Conservation (phyloP, 805 yeast species). For the Candida multigemmis region DNA sequence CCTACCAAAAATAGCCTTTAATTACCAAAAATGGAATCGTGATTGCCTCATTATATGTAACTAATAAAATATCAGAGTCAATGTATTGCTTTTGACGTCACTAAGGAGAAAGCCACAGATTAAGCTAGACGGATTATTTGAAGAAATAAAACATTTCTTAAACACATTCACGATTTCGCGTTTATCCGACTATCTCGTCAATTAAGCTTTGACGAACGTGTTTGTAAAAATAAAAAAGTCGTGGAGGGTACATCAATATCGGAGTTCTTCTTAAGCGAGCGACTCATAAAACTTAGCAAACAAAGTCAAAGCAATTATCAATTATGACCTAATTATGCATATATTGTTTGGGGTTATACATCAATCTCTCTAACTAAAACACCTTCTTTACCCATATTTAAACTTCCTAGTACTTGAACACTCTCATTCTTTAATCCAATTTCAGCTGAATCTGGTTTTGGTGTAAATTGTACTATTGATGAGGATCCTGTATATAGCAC, state of each 20-base stretch:
- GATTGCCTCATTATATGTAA: too few relatives aligned
- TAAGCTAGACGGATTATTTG: too few relatives aligned
- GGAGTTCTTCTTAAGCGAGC: background rate
- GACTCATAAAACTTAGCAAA: background rate
- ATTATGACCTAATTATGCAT: conserved; percentile 1
- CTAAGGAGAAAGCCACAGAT: background rate
- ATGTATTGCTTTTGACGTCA: too few relatives aligned
- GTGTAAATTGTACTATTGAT: conserved; percentile 45
- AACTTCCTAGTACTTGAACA: conserved; percentile 43
- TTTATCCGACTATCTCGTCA: conserved; percentile 1
- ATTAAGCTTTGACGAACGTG: background rate
- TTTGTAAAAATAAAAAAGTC: background rate
- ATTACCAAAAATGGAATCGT: too few relatives aligned
- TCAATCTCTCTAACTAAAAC: conserved; percentile 52
- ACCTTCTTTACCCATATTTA: conserved; percentile 63
- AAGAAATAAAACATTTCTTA: too few relatives aligned
- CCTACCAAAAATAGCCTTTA: too few relatives aligned
- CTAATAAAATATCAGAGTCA: too few relatives aligned
- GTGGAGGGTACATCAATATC: too few relatives aligned
- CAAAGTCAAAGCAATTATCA: conserved; percentile 1
- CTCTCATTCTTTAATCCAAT: conserved; percentile 38
- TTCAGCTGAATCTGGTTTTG: conserved; percentile 12
- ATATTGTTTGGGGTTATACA: conserved; percentile 7
- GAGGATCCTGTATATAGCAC: conserved; percentile 63
- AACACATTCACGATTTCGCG: conserved; percentile 1